Percentiles rank a stretch among this genome's conserved stretches.
Conservation (phyloP, 495 filamentous ascomycete species). For the Neurospora intermedia region DNA sequence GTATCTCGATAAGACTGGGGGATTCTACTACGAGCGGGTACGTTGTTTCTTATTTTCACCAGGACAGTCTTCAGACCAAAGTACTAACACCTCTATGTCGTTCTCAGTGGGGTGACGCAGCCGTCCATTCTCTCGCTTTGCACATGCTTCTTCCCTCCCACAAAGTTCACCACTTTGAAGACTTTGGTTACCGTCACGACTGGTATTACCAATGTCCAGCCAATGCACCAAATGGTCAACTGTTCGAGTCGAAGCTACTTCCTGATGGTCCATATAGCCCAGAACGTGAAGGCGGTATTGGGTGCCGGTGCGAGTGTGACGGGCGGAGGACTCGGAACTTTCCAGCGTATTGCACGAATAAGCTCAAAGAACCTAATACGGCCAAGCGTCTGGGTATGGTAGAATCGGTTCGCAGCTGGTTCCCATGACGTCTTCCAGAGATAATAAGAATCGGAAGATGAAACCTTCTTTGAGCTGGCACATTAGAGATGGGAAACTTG, state of each 20-base stretch:
- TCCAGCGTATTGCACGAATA: slow-evolving; percentile 24
- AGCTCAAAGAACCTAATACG: slow-evolving; percentile 27
- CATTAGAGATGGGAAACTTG: not conserved
- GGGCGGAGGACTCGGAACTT: slow-evolving; percentile 23
- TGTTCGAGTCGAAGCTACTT: slow-evolving; percentile 22
- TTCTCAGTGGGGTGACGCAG: slow-evolving; percentile 42
- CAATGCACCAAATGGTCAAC: slow-evolving; percentile 31
- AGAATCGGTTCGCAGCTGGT: slow-evolving; percentile 11
- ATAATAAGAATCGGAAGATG: not conserved
- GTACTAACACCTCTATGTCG: not conserved
- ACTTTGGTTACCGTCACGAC: slow-evolving; percentile 44
- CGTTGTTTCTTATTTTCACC: not conserved
- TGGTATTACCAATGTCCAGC: slow-evolving; percentile 37
- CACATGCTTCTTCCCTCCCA: slow-evolving; percentile 38
- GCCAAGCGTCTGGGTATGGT: slow-evolving; percentile 15
- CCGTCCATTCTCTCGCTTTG: slow-evolving; percentile 41
- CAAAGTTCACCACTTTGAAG: slow-evolving; percentile 43
- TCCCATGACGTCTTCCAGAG: not conserved
- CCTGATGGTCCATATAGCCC: slow-evolving; percentile 15
- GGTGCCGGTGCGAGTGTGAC: slow-evolving; percentile 36
- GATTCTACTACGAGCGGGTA: slow-evolving; percentile 44
- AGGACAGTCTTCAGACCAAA: not conserved
- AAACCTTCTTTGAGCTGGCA: not conserved
- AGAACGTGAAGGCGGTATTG: slow-evolving; percentile 29
- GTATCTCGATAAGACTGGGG: slow-evolving; percentile 36